These are phyloP conservation scores for Trichophaea hybrida DNA, from an alignment of 2,329 filamentous ascomycete genomes.

Conservation along the genomic window DNA sequence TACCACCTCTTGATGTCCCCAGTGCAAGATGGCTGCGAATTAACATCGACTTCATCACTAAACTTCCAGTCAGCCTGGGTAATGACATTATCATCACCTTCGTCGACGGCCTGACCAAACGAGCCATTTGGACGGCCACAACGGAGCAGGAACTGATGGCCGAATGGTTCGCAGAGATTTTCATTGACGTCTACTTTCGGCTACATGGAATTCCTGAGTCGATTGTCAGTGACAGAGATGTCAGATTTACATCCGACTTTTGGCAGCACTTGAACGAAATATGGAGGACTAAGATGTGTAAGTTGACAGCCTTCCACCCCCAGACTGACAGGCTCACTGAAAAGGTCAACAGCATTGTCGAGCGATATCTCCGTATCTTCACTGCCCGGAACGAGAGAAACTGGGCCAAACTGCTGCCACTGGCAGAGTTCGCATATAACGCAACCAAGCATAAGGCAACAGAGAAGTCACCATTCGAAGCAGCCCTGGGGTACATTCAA, in stretches of 20 bases:
- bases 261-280: conserved; percentile 21
- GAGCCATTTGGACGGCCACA: neutral
- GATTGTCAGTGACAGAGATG: conserved; percentile 18
- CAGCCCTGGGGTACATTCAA: conserved; percentile 5
- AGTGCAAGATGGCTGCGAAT: conserved; percentile 3
- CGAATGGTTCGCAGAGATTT: neutral
- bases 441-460: neutral
- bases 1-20: neutral
- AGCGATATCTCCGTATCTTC: conserved; percentile 14
- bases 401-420: conserved; percentile 11
- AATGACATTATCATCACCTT: neutral
- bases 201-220: neutral
- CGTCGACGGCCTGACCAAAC: neutral
- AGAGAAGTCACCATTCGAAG: conserved; percentile 12
- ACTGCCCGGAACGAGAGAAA: conserved; percentile 17
- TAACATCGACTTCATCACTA: conserved; percentile 7
- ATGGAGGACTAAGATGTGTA: too few species aligned
- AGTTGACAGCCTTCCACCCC: too few species aligned
- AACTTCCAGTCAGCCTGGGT: neutral
- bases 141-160: neutral
- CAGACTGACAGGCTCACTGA: too few species aligned
- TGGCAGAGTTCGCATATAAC: conserved; percentile 19
- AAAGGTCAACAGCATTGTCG: conserved; percentile 18
- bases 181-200: neutral
- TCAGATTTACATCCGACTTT: conserved; percentile 16